Evolutionary conservation across 257 asterid species (phyloP).

Genomic region (Jaltomata sinuosa): DNA sequence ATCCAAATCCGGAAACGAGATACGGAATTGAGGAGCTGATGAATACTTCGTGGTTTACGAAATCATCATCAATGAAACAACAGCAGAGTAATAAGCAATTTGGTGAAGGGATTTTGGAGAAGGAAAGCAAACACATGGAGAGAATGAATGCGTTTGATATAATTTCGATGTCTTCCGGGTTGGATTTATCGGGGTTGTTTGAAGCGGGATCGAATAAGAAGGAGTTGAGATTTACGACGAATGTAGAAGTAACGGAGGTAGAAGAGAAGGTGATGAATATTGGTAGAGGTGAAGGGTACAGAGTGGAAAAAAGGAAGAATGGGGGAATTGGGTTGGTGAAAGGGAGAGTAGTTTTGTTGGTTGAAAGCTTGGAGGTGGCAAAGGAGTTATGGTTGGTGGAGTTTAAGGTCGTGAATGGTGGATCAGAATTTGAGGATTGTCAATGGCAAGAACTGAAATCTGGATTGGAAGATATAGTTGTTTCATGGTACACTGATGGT

Average conservation of each 20-base stretch:
- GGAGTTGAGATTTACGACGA: constrained; percentile 58
- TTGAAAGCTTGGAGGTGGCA: constrained; percentile 49
- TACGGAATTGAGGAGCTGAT: constrained; percentile 48
- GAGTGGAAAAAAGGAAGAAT: constrained; percentile 33
- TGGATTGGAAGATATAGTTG: constrained; percentile 42
- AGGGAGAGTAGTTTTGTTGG: constrained; percentile 37
- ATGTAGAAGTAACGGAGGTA: constrained; percentile 27
- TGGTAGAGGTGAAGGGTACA: constrained; percentile 54
- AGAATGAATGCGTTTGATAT: constrained; percentile 69
- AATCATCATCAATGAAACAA: constrained; percentile 8
- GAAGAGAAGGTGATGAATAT: constrained; percentile 43
- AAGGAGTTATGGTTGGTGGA: constrained; percentile 57
- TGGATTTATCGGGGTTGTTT: constrained; percentile 60
- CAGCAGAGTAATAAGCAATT: neutral
- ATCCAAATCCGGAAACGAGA: constrained; percentile 66
- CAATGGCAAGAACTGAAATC: constrained; percentile 61
- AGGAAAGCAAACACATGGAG: constrained; percentile 13
- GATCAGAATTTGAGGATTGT: constrained; percentile 37
- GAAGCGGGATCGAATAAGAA: constrained; percentile 37
- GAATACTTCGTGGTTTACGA: constrained; percentile 57
- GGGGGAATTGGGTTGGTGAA: constrained; percentile 55
- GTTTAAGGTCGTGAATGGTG: constrained; percentile 48
- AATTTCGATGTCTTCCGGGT: constrained; percentile 71
- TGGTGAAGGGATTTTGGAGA: constrained; percentile 15
- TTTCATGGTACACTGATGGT: constrained; percentile 36